phyloP scores from a whole-genome alignment of 176 grass and related monocot species.

The Oryza glaberrima region DNA sequence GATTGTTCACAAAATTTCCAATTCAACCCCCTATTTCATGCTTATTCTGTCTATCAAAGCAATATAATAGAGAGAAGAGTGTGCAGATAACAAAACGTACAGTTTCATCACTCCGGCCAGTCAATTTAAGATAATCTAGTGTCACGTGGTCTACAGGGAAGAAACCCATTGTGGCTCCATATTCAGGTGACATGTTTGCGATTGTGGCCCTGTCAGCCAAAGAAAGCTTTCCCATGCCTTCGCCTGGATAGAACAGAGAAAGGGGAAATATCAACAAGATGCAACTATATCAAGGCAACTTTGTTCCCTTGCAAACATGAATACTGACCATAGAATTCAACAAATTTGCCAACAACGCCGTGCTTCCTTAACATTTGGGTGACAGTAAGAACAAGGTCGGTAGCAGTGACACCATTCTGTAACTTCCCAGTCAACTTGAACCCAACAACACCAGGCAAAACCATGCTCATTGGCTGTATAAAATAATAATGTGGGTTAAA shows the following conservation, averaged over 20 bases:
- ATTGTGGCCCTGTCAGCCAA: slow-evolving; percentile 95
- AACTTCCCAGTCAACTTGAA: slow-evolving; percentile 82
- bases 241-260: slow-evolving; percentile 56
- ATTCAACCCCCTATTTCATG: slow-evolving; percentile 3
- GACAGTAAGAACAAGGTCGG: slow-evolving; percentile 91
- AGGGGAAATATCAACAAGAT: slow-evolving; percentile 9
- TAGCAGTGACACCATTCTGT: slow-evolving; percentile 75
- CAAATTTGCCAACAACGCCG: slow-evolving; percentile 95
- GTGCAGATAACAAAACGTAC: slow-evolving; percentile 42
- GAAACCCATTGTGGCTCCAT: slow-evolving; percentile 99
- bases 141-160: slow-evolving; percentile 96
- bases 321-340: slow-evolving; percentile 81
- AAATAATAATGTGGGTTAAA: slow-evolving; percentile 30
- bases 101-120: slow-evolving; percentile 86
- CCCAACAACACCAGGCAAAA: slow-evolving; percentile 91
- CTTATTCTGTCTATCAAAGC: slow-evolving; percentile 21
- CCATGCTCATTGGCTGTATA: slow-evolving; percentile 97
- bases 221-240: slow-evolving; percentile 90
- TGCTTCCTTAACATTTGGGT: slow-evolving; percentile 95
- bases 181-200: slow-evolving; percentile 98
- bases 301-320: slow-evolving; percentile 17
- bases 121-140: slow-evolving; percentile 91
- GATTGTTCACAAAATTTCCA: neutral
- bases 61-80: slow-evolving; percentile 19
- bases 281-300: neutral